Conservation (phyloP, 139 green algal genomes). For the Closterium sp. region DNA sequence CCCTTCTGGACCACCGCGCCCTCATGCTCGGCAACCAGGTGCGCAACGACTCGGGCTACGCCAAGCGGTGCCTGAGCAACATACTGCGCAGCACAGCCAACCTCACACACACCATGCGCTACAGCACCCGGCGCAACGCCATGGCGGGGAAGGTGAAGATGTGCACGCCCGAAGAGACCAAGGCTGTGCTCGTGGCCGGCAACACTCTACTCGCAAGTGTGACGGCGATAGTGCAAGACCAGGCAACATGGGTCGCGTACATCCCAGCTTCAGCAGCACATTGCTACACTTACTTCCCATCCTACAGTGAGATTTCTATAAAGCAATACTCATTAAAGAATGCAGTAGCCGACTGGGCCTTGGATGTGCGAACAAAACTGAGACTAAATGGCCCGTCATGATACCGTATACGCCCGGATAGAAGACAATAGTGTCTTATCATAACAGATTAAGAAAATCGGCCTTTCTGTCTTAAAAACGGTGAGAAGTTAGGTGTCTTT, state of each 20-base stretch:
- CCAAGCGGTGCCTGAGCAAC: neutral
- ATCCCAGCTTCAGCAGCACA: neutral
- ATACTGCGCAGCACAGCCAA: neutral
- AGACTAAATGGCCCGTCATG: neutral
- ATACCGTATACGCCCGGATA: no score
- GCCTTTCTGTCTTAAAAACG: no score
- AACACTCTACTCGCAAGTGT: neutral
- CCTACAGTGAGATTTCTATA: neutral
- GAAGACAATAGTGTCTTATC: no score
- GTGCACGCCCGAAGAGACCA: neutral
- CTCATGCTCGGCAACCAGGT: neutral
- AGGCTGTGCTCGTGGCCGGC: neutral
- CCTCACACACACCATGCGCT: neutral
- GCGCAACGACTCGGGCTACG: neutral
- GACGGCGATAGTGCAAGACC: neutral
- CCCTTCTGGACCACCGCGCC: neutral
- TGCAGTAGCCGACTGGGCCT: neutral
- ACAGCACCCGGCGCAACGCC: neutral
- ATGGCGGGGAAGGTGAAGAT: neutral
- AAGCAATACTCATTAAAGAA: neutral
- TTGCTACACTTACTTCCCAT: neutral
- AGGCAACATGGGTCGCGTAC: neutral
- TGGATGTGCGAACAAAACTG: neutral
- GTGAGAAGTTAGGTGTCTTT: no score
- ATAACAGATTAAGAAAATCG: no score